Base-by-base conservation (phyloP, 2,329 filamentous ascomycete species). In the Talaromyces verruculosus region DNA sequence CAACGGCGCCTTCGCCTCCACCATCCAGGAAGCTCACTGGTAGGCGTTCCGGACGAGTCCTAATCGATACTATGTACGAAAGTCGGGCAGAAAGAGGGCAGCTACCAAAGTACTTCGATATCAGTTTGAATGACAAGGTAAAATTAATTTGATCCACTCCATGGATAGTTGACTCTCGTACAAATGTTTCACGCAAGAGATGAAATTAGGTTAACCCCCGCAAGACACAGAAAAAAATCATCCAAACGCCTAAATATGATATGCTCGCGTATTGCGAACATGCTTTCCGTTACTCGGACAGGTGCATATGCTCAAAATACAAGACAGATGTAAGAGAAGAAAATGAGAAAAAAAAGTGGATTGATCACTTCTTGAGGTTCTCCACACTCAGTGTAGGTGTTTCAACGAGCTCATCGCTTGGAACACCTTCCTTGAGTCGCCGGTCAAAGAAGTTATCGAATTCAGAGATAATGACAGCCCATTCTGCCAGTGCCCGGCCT, bases 361-460 rank as follows among this genome's bases (percentile, higher is more conserved):
- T 22, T n/a, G 10, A 35, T 70, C 70, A 79, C 69, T 80, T 84
- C 62, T 84, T 81, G 74, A 89, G 88, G 61, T 82, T 83, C 69
- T 89, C 87, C 43, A 89, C 87, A 43, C 85, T 85, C 67, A 89
- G 75, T 2, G 81, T 84, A 28, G 87, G 87, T 43, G 85, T 88
- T 75, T 89, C 87, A 39, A 89, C 86, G 65, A 82, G 76, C 62
- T 79, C 79, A 71, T 87, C 84, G 35, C 74, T 75, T 2, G 86
- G 85, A 19, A 89, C 86, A 22, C 87, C 87, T 73, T 89, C 87
- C 59, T 84, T 83, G 71, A 84, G 85, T 68, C 87, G 79, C 65
- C 87, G 79, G 64, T 87, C 83, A 69, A 88, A 88, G 77, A 89
- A 89, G 69, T 84, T 86, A 71, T 88, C 84, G 70, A 85, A 88